Evolutionary conservation across 2,329 filamentous ascomycete species (phyloP), one percentile per base, ranked within the genome.

Genomic region (Cercospora sp.): DNA sequence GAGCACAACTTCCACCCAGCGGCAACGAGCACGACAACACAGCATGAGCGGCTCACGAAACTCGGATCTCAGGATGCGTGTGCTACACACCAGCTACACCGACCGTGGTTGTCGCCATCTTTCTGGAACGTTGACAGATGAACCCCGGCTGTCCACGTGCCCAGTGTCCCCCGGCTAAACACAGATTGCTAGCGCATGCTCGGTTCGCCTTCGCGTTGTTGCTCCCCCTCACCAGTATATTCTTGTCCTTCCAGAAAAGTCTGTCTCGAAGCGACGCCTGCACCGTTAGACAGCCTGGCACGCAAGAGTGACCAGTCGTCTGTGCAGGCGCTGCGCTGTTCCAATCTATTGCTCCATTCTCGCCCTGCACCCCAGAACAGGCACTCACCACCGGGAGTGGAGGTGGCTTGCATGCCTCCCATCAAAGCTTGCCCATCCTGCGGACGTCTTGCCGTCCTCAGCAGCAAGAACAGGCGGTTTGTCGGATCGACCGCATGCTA

Each of bases 181-280:
- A 42, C 63, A 48, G 26, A 39, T 42, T 57, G 42, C 61, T 63
- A 63, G 61, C 48, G 48, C 45, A 26, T 33, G 28, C 51, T 58
- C 18, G 51, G n/a, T 53, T 60, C 45, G 55, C 51, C 45, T n/a
- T 23, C 58, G 36, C 23, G 16, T 33, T 57, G 20, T 55, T 31
- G 39, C 16, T 60, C 51, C 62, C 62, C 62, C 51, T 59, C 62
- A 59, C 31, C 1, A 31, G 28, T 31, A 33, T 59, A 31, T 58
- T 58, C 26, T 64, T 45, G 66, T 67, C 16, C 61, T 70, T 70
- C 66, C 64, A 70, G 64, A 68, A 63, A 53, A 66, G 59, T 45
- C 28, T 57, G 57, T 64, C 58, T n/a, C 53, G 23, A 61, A 42
- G 60, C 61, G 26, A 64, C 66, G 68, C 36, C 64, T 65, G 64